Percentiles rank a stretch among this genome's conserved stretches.
Evolutionary conservation across 1,284 basidiomycete genomes (phyloP).

Genomic region (Ustilago cynodontis): DNA sequence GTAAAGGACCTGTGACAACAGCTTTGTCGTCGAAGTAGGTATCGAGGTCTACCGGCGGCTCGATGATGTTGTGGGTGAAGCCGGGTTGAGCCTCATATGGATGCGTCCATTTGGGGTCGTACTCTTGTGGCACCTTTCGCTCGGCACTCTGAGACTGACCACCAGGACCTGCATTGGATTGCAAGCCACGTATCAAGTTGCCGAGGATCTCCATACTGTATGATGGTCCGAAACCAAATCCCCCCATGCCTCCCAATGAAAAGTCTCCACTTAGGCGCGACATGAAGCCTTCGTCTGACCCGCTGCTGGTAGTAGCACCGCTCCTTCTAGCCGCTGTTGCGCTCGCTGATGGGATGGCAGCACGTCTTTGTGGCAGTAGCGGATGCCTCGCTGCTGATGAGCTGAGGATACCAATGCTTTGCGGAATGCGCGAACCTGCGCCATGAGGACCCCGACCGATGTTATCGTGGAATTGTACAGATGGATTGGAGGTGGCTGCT

Average conservation of each 20-base stretch:
- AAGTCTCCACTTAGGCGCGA: slow-evolving; percentile 24
- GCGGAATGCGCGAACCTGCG: slow-evolving; percentile 27
- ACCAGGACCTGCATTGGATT: slow-evolving; percentile 1
- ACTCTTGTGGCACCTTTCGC: slow-evolving; percentile 41
- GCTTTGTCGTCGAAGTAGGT: slow-evolving; percentile 56
- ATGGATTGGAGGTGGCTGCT: not conserved
- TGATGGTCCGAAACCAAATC: slow-evolving; percentile 24
- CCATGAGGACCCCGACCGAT: slow-evolving; percentile 40
- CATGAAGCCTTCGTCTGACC: slow-evolving; percentile 3
- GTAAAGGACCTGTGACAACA: slow-evolving; percentile 56
- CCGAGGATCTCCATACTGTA: slow-evolving; percentile 37
- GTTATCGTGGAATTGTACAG: slow-evolving; percentile 36
- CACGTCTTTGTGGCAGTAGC: slow-evolving; percentile 25
- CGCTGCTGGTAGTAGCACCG: not conserved
- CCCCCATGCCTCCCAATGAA: slow-evolving; percentile 18
- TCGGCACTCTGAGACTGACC: slow-evolving; percentile 22
- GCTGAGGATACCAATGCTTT: slow-evolving; percentile 22
- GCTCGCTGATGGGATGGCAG: slow-evolving; percentile 26
- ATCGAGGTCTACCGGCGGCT: slow-evolving; percentile 65
- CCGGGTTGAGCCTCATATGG: slow-evolving; percentile 34
- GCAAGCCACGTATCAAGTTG: slow-evolving; percentile 21
- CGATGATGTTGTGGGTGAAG: slow-evolving; percentile 56
- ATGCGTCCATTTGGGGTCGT: slow-evolving; percentile 56
- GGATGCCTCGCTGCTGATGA: slow-evolving; percentile 25
- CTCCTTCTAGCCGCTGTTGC: slow-evolving; percentile 21